phyloP scores from a whole-genome alignment of 2,329 filamentous ascomycete species.

The Aspergillus sp. region DNA sequence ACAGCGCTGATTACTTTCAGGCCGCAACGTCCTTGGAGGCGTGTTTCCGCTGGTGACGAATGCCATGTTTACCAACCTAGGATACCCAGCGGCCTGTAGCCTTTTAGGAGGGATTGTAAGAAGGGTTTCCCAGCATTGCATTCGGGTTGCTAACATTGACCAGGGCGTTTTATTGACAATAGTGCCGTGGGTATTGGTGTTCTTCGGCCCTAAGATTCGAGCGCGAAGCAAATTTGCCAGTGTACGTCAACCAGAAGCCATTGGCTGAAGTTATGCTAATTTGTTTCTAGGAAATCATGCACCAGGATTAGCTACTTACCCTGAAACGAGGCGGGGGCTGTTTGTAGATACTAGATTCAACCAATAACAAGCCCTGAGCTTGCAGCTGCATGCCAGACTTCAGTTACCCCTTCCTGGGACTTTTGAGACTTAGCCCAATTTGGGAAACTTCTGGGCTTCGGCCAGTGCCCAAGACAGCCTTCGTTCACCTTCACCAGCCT shows the following conservation, averaged over 20 bases:
- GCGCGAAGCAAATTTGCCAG: constrained; percentile 74
- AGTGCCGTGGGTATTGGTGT: constrained; percentile 79
- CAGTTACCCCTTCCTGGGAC: too few species aligned
- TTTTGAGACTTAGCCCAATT: background rate
- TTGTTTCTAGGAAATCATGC: constrained; percentile 16
- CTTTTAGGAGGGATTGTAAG: constrained; percentile 72
- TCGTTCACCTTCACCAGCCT: background rate
- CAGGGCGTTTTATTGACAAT: constrained; percentile 60
- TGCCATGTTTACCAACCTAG: constrained; percentile 71
- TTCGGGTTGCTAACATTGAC: background rate
- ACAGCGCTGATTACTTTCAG: constrained; percentile 11
- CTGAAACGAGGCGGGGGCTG: background rate
- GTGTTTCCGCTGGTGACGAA: constrained; percentile 75
- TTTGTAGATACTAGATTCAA: background rate
- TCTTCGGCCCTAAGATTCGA: constrained; percentile 73
- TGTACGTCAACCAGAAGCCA: constrained; percentile 39
- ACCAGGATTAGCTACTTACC: constrained; percentile 9
- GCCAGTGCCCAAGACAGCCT: background rate
- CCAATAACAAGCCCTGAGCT: background rate
- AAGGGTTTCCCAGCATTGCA: background rate
- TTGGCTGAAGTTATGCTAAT: constrained; percentile 1
- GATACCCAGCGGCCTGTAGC: constrained; percentile 69
- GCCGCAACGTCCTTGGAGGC: constrained; percentile 77
- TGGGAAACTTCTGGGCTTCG: background rate
- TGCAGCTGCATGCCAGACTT: background rate